Conservation (phyloP, 257 asterid species). For the Paraleonurus japonicus region DNA sequence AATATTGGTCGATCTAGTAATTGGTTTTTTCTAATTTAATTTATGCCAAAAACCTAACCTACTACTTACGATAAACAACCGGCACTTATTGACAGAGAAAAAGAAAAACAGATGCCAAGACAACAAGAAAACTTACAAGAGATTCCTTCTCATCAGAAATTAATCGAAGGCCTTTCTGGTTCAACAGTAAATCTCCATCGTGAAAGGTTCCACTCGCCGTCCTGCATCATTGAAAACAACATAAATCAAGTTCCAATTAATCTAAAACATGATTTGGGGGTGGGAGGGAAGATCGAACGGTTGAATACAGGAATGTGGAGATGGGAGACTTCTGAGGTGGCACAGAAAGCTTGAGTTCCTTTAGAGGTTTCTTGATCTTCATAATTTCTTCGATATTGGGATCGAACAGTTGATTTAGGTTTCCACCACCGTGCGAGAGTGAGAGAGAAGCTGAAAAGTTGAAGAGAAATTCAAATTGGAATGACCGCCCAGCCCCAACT, state of each 20-base stretch:
- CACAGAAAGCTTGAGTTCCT: conserved; percentile 80
- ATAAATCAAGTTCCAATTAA: not conserved
- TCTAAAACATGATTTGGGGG: not conserved
- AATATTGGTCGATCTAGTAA: not conserved
- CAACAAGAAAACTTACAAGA: conserved; percentile 35
- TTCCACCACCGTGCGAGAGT: not conserved
- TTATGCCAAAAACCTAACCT: not conserved
- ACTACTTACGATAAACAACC: not conserved
- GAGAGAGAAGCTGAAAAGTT: not conserved
- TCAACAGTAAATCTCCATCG: conserved; percentile 82
- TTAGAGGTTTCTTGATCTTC: conserved; percentile 80
- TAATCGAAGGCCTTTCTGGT: conserved; percentile 79
- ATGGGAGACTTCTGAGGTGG: conserved; percentile 76
- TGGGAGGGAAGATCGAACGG: not conserved
- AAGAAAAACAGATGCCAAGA: not conserved
- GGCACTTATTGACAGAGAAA: not conserved
- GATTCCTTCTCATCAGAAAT: conserved; percentile 68
- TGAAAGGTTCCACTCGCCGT: conserved; percentile 97
- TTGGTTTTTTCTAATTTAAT: not conserved
- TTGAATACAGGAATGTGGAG: conserved; percentile 61
- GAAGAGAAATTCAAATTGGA: not conserved
- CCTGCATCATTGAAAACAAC: conserved; percentile 41
- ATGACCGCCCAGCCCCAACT: not conserved
- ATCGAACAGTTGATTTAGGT: not conserved
- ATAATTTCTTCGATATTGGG: conserved; percentile 22